Percentiles rank a stretch among this genome's conserved stretches.
phyloP scores from a whole-genome alignment of 2,329 filamentous ascomycete species.

The Endothia cerciana region DNA sequence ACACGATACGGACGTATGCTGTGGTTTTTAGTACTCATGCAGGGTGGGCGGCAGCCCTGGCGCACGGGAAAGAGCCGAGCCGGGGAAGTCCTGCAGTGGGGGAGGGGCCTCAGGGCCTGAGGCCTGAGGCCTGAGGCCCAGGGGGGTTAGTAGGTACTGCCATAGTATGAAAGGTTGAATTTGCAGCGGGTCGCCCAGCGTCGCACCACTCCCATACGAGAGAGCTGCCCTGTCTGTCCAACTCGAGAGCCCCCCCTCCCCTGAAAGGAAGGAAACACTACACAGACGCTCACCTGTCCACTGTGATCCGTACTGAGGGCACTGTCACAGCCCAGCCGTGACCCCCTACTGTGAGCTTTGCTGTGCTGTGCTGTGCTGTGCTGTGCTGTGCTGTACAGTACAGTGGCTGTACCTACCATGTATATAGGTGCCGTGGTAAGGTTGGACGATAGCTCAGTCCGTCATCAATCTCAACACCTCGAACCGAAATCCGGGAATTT shows the following conservation, averaged over 20 bases:
- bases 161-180: too few relatives aligned
- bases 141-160: not conserved
- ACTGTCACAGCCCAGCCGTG: too few relatives aligned
- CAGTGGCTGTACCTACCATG: not conserved
- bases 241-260: too few relatives aligned
- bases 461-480: conserved; percentile 14
- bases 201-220: too few relatives aligned
- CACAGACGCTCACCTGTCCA: too few relatives aligned
- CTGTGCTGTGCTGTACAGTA: not conserved
- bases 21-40: not conserved
- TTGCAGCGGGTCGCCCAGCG: too few relatives aligned
- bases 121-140: not conserved
- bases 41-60: conserved; percentile 3
- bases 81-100: not conserved
- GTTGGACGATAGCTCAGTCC: conserved; percentile 6
- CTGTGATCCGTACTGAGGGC: too few relatives aligned
- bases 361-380: too few relatives aligned
- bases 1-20: not conserved
- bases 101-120: not conserved
- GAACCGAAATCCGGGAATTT: conserved; percentile 4
- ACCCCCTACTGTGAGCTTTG: too few relatives aligned
- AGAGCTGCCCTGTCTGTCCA: too few relatives aligned
- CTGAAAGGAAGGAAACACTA: too few relatives aligned
- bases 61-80: conserved; percentile 12
- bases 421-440: not conserved